Evolutionary conservation across 2,329 filamentous ascomycete genomes (phyloP).

Genomic region (Fonsecaea monophora): DNA sequence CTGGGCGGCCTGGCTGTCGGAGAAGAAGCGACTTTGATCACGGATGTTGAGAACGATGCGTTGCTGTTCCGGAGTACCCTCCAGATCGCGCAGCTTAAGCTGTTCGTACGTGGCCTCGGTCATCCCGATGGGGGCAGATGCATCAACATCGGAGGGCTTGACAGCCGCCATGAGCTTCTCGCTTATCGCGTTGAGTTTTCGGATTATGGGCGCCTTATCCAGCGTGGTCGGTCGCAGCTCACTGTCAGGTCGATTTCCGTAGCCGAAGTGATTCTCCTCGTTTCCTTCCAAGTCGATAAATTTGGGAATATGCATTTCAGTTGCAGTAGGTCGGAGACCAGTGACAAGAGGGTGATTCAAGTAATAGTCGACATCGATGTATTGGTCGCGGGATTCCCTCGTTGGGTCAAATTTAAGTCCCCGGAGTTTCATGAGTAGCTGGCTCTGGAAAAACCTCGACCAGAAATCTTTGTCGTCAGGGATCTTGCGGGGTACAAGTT

Average conservation of each 20-base stretch:
- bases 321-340: constrained; percentile 50
- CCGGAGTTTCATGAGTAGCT: constrained; percentile 86
- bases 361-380: constrained; percentile 62
- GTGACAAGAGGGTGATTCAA: constrained; percentile 72
- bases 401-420: constrained; percentile 83
- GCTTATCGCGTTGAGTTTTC: constrained; percentile 85
- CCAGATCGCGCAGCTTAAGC: constrained; percentile 79
- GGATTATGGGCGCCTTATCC: constrained; percentile 85
- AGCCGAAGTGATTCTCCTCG: constrained; percentile 88
- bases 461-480: constrained; percentile 79
- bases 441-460: constrained; percentile 91
- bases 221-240: constrained; percentile 82
- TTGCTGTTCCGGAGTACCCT: constrained; percentile 73
- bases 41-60: constrained; percentile 85
- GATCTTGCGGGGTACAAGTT: constrained; percentile 75
- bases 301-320: constrained; percentile 75
- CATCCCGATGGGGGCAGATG: constrained; percentile 68
- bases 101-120: constrained; percentile 77
- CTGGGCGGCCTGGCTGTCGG: constrained; percentile 51
- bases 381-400: constrained; percentile 71
- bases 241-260: constrained; percentile 84
- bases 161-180: constrained; percentile 93
- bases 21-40: constrained; percentile 84
- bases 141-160: constrained; percentile 75
- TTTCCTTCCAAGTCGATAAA: constrained; percentile 94